Conservation (phyloP, 2,329 filamentous ascomycete species). For the Cordyceps fumosorosea region DNA sequence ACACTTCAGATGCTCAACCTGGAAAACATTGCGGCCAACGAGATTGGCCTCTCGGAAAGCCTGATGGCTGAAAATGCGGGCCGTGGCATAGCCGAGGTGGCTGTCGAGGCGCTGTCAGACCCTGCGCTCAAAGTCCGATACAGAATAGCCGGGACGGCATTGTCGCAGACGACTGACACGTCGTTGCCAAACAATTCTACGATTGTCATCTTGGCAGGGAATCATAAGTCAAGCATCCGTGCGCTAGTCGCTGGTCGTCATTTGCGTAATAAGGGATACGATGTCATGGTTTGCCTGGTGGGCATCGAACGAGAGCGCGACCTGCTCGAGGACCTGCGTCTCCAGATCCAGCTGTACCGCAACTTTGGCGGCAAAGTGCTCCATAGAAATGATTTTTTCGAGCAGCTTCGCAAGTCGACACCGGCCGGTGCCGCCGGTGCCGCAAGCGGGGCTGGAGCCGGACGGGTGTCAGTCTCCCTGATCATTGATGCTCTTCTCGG, state of each 20-base stretch:
- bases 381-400: conserved; percentile 54
- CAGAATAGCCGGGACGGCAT: conserved; percentile 34
- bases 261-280: conserved; percentile 73
- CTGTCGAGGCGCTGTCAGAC: conserved; percentile 60
- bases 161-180: conserved; percentile 20
- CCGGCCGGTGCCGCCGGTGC: conserved; percentile 20
- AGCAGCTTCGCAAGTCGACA: conserved; percentile 46
- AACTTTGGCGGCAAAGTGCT: conserved; percentile 72
- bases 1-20: conserved; percentile 85
- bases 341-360: conserved; percentile 77
- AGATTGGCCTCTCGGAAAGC: conserved; percentile 80
- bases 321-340: conserved; percentile 70
- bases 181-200: conserved; percentile 29
- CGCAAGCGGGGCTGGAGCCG: conserved; percentile 37
- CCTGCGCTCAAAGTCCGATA: conserved; percentile 51
- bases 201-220: conserved; percentile 81
- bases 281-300: conserved; percentile 76
- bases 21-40: conserved; percentile 82
- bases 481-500: conserved; percentile 87
- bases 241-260: conserved; percentile 83
- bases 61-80: conserved; percentile 90
- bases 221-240: conserved; percentile 81
- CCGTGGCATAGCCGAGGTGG: conserved; percentile 79
- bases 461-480: conserved; percentile 61
- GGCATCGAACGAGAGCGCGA: conserved; percentile 78